Percentiles rank a stretch among this genome's conserved stretches.
These are phyloP conservation scores for Colletotrichum musicola DNA, from an alignment of 2,329 filamentous ascomycete genomes.

Conservation along the genomic window DNA sequence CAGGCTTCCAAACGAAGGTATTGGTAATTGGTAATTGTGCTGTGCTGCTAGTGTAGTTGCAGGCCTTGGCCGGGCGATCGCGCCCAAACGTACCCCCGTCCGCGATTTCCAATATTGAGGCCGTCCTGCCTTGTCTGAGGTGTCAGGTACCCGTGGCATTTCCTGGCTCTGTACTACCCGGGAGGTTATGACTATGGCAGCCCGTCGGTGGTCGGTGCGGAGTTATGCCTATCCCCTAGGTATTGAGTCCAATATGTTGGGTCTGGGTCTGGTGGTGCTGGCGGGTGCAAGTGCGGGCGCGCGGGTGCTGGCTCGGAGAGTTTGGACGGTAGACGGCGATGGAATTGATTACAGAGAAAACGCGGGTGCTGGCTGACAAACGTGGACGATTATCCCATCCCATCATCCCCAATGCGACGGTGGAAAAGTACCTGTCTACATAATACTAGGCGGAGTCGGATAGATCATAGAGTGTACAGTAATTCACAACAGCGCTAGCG, in stretches of 20 bases:
- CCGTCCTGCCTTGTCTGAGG: constrained; percentile 30
- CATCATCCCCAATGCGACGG: constrained; percentile 5
- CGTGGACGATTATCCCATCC: constrained; percentile 19
- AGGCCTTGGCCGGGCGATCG: constrained; percentile 22
- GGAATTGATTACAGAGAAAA: constrained; percentile 33
- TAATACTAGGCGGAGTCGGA: too few species aligned
- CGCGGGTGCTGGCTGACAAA: constrained; percentile 33
- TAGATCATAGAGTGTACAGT: too few species aligned
- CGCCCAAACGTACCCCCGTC: constrained; percentile 1
- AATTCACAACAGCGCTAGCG: too few species aligned
- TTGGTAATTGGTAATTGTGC: constrained; percentile 28
- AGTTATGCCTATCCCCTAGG: constrained; percentile 34
- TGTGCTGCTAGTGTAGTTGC: constrained; percentile 1
- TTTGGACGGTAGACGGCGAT: constrained; percentile 23
- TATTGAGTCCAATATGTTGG: constrained; percentile 6
- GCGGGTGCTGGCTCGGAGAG: constrained; percentile 2
- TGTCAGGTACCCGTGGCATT: background rate
- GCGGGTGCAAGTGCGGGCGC: background rate
- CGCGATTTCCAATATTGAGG: constrained; percentile 17
- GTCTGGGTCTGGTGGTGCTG: background rate
- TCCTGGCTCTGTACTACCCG: background rate
- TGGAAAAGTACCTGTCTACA: background rate
- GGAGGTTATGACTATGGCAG: constrained; percentile 5
- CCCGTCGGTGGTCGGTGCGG: constrained; percentile 26
- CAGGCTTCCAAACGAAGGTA: background rate